Evolutionary conservation across 352 stramenopile genomes (phyloP).

Genomic region (Phytophthora sp.): DNA sequence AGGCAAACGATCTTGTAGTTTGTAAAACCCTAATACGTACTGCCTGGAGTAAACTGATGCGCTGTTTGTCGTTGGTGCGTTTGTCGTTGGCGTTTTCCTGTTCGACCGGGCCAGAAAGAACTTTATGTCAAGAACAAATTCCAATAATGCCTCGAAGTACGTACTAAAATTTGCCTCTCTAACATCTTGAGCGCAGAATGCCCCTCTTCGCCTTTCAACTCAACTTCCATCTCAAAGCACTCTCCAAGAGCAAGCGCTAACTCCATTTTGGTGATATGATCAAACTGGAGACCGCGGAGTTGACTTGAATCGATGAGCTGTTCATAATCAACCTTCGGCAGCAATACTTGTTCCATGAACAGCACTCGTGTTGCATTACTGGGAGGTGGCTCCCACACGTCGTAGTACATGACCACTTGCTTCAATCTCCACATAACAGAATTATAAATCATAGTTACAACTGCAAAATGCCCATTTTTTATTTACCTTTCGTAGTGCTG

Average conservation of each 20-base stretch:
- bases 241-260: constrained; percentile 81
- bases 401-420: constrained; percentile 82
- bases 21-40: constrained; percentile 16
- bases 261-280: constrained; percentile 87
- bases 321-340: constrained; percentile 80
- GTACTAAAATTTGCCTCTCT: constrained; percentile 54
- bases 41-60: constrained; percentile 28
- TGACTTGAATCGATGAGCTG: constrained; percentile 65
- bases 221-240: constrained; percentile 86
- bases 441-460: background rate
- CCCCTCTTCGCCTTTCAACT: constrained; percentile 48
- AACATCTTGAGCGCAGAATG: constrained; percentile 51
- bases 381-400: constrained; percentile 86
- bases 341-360: constrained; percentile 89
- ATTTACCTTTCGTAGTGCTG: constrained; percentile 57
- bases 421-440: constrained; percentile 63
- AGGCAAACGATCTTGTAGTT: background rate
- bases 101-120: no score
- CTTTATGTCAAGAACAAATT: no score
- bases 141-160: no score
- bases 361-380: constrained; percentile 73
- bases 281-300: constrained; percentile 77
- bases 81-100: constrained; percentile 45
- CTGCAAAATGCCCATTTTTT: no score
- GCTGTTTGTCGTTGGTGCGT: constrained; percentile 30